These are phyloP conservation scores for Nicotiana undulata DNA, from an alignment of 257 asterid genomes.

Conservation along the genomic window DNA sequence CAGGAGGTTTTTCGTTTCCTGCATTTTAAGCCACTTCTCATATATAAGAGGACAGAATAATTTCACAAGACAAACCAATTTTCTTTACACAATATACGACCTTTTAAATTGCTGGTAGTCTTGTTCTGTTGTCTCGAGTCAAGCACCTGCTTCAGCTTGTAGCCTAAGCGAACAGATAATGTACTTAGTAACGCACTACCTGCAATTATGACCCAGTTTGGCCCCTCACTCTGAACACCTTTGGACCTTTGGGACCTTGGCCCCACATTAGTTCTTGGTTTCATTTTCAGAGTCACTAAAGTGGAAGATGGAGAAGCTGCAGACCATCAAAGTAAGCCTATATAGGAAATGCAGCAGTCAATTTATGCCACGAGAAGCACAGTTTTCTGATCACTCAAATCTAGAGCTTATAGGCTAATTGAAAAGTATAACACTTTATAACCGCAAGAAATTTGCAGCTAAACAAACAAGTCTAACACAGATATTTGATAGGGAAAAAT, in stretches of 20 bases:
- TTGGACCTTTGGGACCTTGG: conserved; percentile 35
- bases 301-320: conserved; percentile 9
- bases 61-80: not conserved
- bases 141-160: conserved; percentile 67
- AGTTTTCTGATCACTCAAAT: not conserved
- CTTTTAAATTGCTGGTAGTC: conserved; percentile 37
- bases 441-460: not conserved
- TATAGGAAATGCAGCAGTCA: conserved; percentile 13
- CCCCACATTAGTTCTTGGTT: conserved; percentile 40
- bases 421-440: not conserved
- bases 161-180: conserved; percentile 69
- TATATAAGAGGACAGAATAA: conserved; percentile 15
- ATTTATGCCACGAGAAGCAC: not conserved
- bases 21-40: conserved; percentile 26
- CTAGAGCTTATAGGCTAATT: not conserved
- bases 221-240: conserved; percentile 49
- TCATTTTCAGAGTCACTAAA: conserved; percentile 34
- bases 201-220: conserved; percentile 77
- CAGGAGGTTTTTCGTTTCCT: conserved; percentile 46
- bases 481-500: not conserved
- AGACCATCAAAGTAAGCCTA: conserved; percentile 28
- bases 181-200: conserved; percentile 79
- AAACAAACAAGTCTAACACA: not conserved
- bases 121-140: conserved; percentile 46
- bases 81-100: conserved; percentile 22